Percentiles rank a stretch among this genome's conserved stretches.
These are phyloP conservation scores for Candida endomychidarum DNA, from an alignment of 805 yeast genomes.

Conservation along the genomic window DNA sequence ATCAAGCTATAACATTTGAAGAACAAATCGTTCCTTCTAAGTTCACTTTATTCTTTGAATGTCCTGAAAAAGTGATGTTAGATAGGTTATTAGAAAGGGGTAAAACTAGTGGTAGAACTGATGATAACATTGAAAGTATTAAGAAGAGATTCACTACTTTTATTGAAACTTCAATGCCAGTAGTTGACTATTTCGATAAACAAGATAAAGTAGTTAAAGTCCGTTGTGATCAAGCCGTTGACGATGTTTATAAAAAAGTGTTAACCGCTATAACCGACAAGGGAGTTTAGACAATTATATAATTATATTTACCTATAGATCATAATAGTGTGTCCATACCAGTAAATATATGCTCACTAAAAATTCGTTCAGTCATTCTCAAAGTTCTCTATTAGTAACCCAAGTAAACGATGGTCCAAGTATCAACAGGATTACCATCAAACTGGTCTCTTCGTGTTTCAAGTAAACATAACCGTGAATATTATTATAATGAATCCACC, in stretches of 20 bases:
- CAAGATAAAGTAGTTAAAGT: constrained; percentile 76
- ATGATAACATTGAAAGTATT: constrained; percentile 90
- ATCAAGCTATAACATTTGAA: constrained; percentile 94
- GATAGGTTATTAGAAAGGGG: constrained; percentile 85
- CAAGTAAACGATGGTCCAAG: constrained; percentile 14
- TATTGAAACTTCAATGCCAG: constrained; percentile 89
- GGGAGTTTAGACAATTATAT: constrained; percentile 25
- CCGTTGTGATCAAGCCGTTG: constrained; percentile 77
- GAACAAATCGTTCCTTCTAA: constrained; percentile 67
- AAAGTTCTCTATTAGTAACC: constrained; percentile 3
- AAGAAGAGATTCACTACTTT: constrained; percentile 86
- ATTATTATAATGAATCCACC: constrained; percentile 70
- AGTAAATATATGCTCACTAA: no score
- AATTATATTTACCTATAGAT: background rate
- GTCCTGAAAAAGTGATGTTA: constrained; percentile 83
- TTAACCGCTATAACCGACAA: constrained; percentile 55
- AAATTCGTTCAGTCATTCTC: background rate
- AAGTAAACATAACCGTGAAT: constrained; percentile 79
- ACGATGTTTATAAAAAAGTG: constrained; percentile 70
- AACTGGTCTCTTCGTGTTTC: constrained; percentile 84
- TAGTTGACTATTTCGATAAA: constrained; percentile 75
- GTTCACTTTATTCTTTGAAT: constrained; percentile 73
- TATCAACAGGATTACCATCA: constrained; percentile 72
- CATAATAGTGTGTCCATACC: constrained; percentile 2
- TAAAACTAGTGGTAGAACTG: constrained; percentile 90